Conservation (phyloP, 23 red algal species). For the Pyropia yezoensis region DNA sequence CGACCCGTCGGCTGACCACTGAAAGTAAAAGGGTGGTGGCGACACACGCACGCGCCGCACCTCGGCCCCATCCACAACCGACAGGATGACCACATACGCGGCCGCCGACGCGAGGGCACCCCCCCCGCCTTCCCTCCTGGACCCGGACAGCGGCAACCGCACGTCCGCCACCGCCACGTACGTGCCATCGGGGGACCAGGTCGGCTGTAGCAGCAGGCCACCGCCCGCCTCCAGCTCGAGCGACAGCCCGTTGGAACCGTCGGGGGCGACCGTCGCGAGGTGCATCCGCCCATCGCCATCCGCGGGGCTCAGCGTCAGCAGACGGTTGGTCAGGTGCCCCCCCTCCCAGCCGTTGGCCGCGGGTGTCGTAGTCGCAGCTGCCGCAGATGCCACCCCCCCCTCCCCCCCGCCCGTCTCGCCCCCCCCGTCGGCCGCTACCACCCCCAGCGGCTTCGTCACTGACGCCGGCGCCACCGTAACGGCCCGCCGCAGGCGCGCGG, state of each 20-base stretch:
- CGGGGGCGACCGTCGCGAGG: constrained; percentile 32
- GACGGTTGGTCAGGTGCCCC: too few species aligned
- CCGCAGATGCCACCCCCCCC: too few species aligned
- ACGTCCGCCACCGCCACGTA: constrained; percentile 56
- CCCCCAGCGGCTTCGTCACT: constrained; percentile 2
- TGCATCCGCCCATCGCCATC: constrained; percentile 21
- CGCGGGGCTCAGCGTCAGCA: not conserved
- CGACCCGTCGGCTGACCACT: constrained; percentile 45
- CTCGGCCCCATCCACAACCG: constrained; percentile 41
- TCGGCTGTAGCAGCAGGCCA: constrained; percentile 43
- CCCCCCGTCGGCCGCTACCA: not conserved
- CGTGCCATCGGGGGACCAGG: constrained; percentile 35
- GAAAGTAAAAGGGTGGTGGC: constrained; percentile 59
- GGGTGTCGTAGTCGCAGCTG: too few species aligned
- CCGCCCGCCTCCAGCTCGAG: constrained; percentile 10
- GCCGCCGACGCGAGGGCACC: constrained; percentile 29
- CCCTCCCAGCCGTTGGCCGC: too few species aligned
- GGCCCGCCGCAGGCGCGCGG: constrained; percentile 44
- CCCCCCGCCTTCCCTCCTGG: not conserved
- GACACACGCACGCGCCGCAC: constrained; percentile 18
- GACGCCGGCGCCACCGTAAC: constrained; percentile 25
- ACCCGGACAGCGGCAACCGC: not conserved
- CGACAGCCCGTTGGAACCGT: constrained; percentile 28
- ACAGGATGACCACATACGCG: constrained; percentile 35
- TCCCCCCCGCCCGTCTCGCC: constrained; percentile 15